Conservation (phyloP, 257 asterid genomes). For the Solanum habrochaites region DNA sequence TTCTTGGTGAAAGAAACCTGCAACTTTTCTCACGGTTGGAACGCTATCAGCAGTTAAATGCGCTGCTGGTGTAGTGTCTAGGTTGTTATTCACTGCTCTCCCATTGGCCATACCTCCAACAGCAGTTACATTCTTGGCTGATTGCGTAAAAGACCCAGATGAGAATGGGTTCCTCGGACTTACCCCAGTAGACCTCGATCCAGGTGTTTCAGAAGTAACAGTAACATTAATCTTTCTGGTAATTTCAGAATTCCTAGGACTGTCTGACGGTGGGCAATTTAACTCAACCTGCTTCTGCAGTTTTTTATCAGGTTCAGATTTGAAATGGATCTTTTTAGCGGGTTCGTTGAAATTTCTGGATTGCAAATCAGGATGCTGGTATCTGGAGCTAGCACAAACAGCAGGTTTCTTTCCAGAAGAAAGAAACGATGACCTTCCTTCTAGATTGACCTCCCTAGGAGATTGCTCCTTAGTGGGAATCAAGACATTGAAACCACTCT, state of each 20-base stretch:
- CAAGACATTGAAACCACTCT: constrained; percentile 16
- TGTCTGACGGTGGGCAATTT: constrained; percentile 32
- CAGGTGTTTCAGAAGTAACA: constrained; percentile 31
- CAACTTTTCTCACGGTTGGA: constrained; percentile 12
- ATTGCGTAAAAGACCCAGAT: constrained; percentile 45
- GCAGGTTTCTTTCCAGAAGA: constrained; percentile 27
- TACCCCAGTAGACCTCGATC: constrained; percentile 29
- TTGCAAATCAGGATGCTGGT: constrained; percentile 38
- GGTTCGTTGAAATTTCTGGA: constrained; percentile 33
- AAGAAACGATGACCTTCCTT: constrained; percentile 36
- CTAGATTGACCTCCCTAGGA: constrained; percentile 26
- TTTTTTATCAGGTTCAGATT: constrained; percentile 25
- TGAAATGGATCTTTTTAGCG: constrained; percentile 20
- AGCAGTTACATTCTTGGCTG: constrained; percentile 23
- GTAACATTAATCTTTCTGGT: constrained; percentile 24
- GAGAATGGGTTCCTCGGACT: constrained; percentile 31
- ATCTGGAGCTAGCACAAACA: constrained; percentile 17
- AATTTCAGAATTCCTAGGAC: constrained; percentile 24
- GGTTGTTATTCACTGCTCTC: constrained; percentile 15
- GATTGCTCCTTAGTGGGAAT: constrained; percentile 19
- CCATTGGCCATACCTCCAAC: constrained; percentile 38
- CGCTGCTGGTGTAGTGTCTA: constrained; percentile 12
- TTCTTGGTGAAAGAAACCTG: constrained; percentile 20
- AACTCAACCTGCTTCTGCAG: constrained; percentile 41
- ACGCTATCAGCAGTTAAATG: constrained; percentile 12